Evolutionary conservation across 78 protist genomes (phyloP), one percentile per base, ranked within the genome.

Genomic region (Capsaspora owczarzaki): DNA sequence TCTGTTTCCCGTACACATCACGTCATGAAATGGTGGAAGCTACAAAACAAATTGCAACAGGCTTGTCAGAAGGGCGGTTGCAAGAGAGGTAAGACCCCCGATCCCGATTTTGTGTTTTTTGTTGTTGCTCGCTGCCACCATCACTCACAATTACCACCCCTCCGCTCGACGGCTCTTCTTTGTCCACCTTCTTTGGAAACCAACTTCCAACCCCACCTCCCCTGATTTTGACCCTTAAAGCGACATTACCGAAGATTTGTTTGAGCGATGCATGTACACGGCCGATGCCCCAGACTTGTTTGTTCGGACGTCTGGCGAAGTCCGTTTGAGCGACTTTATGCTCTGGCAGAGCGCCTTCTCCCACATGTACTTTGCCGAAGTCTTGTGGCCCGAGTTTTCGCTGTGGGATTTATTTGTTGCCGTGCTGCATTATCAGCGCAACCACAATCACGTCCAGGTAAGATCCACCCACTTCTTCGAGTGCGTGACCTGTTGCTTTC

Each of bases 281-380:
- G 35, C 44, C 33, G 87, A 20, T 0, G 82, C 51, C 35, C 86
- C 85, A 8, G 95, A 91, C 43, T 49, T 94, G 8, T 46, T 93
- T 33, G 76, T 94, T 47, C 87, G 97, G 37, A 94, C 96, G 4
- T 90, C 94, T 0, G 97, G 97, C 23, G 97, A 93, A 80, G 79
- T 75, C 38, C 89, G 97, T 0, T 76, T 94, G 35, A 86, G 92
- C 51, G 94, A 94, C 69, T 94, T 87, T 35, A 60, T 94, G 74
- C 75, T 93, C 12, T 94, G 92, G 93, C 97, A 37, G 44, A 25
- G 14, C 27, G 5, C 76, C 2, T 25, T 29, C 78, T 23, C 78
- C 23, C 61, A 22, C 78, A 12, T 70, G 27, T 3, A 25, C n/a
- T 70, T 70, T 31, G 14, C 20, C 43, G 27, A 37, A 3, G 79